Evolutionary conservation across 148 eudicot species (phyloP).

Genomic region (Bassia scoparia): DNA sequence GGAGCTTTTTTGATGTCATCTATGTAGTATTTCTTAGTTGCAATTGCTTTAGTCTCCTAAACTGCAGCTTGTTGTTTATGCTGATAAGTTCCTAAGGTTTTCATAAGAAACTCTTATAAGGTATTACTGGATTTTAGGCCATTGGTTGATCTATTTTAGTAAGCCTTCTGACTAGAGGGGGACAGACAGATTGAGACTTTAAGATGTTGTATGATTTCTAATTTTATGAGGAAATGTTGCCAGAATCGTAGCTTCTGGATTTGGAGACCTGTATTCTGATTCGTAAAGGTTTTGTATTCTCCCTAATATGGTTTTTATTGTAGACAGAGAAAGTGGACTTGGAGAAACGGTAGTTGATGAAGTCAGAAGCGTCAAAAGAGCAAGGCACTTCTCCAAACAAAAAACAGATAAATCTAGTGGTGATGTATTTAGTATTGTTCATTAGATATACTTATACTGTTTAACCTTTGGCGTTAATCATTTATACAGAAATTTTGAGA

Average conservation of each 20-base stretch:
- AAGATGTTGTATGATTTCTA: background rate
- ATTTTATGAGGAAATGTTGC: background rate
- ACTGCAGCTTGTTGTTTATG: too few relatives aligned
- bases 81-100: too few relatives aligned
- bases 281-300: constrained; percentile 6
- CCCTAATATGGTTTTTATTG: constrained; percentile 17
- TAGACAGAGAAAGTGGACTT: constrained; percentile 95
- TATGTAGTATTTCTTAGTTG: too few relatives aligned
- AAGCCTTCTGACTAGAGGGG: background rate
- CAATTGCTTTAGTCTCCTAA: too few relatives aligned
- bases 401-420: constrained; percentile 79
- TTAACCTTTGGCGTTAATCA: background rate
- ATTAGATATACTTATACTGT: background rate
- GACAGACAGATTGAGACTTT: background rate
- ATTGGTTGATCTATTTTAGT: background rate
- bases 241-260: background rate
- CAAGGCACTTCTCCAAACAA: constrained; percentile 46
- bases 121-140: too few relatives aligned
- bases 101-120: too few relatives aligned
- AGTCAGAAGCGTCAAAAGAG: constrained; percentile 76
- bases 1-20: too few relatives aligned
- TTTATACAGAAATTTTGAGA: too few relatives aligned
- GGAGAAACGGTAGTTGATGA: constrained; percentile 98
- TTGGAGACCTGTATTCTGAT: constrained; percentile 3
- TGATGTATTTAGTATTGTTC: constrained; percentile 21